phyloP scores from a whole-genome alignment of 1,139 yeast genomes.

The Pichia kudriavzevii region DNA sequence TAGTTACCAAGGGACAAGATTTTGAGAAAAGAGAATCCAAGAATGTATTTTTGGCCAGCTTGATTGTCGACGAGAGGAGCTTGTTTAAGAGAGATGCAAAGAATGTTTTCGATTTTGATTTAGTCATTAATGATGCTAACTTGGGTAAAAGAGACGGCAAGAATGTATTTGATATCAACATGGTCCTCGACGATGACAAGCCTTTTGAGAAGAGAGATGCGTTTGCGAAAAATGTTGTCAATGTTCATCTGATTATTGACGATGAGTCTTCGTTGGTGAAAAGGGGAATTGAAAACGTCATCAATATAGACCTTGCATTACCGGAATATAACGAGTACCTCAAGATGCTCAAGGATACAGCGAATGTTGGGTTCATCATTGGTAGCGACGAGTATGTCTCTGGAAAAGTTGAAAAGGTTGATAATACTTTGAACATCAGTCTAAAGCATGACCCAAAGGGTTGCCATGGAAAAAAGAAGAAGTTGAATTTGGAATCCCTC shows the following conservation, averaged over 20 bases:
- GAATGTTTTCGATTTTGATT: constrained; percentile 14
- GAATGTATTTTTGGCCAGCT: constrained; percentile 13
- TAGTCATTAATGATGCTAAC: constrained; percentile 13
- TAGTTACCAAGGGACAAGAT: constrained; percentile 2
- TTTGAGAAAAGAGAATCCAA: constrained; percentile 19
- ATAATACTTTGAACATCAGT: constrained; percentile 1
- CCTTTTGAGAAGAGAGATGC: constrained; percentile 19
- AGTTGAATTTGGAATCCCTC: constrained; percentile 7
- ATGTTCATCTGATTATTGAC: constrained; percentile 11
- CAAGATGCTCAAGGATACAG: constrained; percentile 2
- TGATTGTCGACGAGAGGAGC: constrained; percentile 3
- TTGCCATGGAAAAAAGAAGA: constrained; percentile 6
- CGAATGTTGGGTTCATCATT: constrained; percentile 8
- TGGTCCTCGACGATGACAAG: constrained; percentile 12
- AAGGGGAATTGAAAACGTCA: constrained; percentile 11
- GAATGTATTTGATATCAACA: constrained; percentile 15
- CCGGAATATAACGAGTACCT: neutral
- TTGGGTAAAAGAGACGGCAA: constrained; percentile 20
- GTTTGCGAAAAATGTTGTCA: constrained; percentile 11
- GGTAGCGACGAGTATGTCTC: constrained; percentile 9
- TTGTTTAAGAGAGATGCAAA: constrained; percentile 19
- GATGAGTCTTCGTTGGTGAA: constrained; percentile 11
- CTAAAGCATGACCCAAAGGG: constrained; percentile 6
- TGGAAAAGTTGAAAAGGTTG: constrained; percentile 2
- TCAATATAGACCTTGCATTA: constrained; percentile 7